Evolutionary conservation across 805 yeast genomes (phyloP).

Genomic region (Candida taoyuanica): DNA sequence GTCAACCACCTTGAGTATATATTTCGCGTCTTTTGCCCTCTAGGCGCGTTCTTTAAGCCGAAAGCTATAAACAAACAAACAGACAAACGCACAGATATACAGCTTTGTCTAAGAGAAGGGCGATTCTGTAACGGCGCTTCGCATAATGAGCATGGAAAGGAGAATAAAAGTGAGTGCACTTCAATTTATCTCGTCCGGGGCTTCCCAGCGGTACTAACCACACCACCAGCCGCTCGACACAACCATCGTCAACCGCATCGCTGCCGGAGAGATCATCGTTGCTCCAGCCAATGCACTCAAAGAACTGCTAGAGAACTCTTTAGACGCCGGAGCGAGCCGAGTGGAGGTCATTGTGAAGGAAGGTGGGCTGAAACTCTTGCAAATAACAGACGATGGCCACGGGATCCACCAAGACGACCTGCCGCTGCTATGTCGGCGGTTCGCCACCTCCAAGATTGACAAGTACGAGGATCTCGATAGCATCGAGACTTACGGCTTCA

Average conservation of each 20-base stretch:
- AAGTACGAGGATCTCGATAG: conserved; percentile 69
- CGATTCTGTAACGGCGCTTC: not conserved
- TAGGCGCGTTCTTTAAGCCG: no score
- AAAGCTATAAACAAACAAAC: no score
- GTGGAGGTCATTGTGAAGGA: conserved; percentile 83
- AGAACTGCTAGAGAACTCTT: conserved; percentile 86
- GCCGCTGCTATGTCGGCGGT: conserved; percentile 78
- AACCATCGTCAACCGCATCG: conserved; percentile 81
- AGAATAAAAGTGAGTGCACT: conserved; percentile 5
- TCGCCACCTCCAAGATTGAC: conserved; percentile 82
- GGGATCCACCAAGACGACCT: conserved; percentile 77
- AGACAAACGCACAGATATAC: no score
- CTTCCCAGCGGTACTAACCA: conserved; percentile 4
- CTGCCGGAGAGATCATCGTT: conserved; percentile 95
- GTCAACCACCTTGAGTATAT: no score
- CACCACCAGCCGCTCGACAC: conserved; percentile 47
- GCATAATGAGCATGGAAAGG: not conserved
- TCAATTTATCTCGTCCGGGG: no score
- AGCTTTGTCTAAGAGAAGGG: not conserved
- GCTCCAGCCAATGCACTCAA: conserved; percentile 94
- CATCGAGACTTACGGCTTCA: conserved; percentile 82
- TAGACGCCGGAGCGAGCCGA: conserved; percentile 75
- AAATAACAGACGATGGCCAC: conserved; percentile 82
- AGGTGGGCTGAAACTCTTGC: conserved; percentile 85
- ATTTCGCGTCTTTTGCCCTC: no score